Evolutionary conservation across 169 alveolate species (phyloP), one percentile per base, ranked within the genome.

Genomic region (Eimeria tenella): DNA sequence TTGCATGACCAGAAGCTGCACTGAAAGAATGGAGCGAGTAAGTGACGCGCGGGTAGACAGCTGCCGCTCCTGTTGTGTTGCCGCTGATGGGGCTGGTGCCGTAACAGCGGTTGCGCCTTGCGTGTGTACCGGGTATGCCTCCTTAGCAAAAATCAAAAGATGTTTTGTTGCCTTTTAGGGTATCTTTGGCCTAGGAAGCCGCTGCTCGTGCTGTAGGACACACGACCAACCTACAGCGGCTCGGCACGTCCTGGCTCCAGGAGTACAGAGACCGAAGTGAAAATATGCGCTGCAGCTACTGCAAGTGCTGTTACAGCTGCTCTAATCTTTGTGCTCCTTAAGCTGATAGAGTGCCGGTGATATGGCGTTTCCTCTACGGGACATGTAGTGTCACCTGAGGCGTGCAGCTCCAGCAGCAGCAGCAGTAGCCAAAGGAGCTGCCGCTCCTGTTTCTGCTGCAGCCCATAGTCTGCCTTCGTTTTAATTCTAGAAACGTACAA

Each of bases 291-390:
- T 52, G 87, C 87, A 50, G 87, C 87, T 17, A 13, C 52, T 77
- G 68, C 21, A 11, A 50, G 50, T 77, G 63, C 87, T 77, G 87
- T 68, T 73, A 17, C 56, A n/a, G 83, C 58, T 25, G 53, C 56
- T 25, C 19, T 17, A 9, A 3, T 55, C 5, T 5, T 15, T 21
- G 13, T 52, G 87, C 52, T 70, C 52, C 87, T 77, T 10, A 19
- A 13, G 52, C 87, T 77, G 68, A 58, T 58, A 58, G 68, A 58
- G 68, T 11, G 68, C 42, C 42, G 42, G 4, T 31, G 42, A 31
- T 31, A 31, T 31, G 42, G 42, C 42, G 42, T 31, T 31, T 31
- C 42, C 42, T 31, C 42, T 31, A 31, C 42, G 0, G 42, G 42
- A 31, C 42, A 2, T 31, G 42, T 31, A 31, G 42, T 31, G 42